Evolutionary conservation across 148 eudicot species (phyloP).

Genomic region (Diospyros lotus): DNA sequence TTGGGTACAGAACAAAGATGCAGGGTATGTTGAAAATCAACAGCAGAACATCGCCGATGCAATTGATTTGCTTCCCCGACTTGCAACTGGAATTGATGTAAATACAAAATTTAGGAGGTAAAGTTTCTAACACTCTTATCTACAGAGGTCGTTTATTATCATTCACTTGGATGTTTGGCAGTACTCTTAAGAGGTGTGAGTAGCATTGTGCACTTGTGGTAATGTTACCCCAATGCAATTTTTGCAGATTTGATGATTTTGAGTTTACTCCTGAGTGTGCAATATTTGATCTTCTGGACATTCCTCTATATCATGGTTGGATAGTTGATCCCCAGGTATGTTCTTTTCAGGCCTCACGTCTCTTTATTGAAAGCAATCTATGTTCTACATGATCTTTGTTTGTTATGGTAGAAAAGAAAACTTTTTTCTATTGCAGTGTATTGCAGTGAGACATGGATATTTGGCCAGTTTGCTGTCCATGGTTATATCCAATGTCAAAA

Average conservation of each 20-base stretch:
- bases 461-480: neutral
- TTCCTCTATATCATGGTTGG: constrained; percentile 97
- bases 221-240: constrained; percentile 1
- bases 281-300: constrained; percentile 87
- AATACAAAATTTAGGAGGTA: constrained; percentile 84
- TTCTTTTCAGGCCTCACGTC: neutral
- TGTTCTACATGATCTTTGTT: neutral
- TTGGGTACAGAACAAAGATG: constrained; percentile 72
- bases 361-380: neutral
- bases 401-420: neutral
- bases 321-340: constrained; percentile 95
- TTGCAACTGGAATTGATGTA: constrained; percentile 95
- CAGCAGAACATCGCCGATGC: constrained; percentile 90
- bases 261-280: constrained; percentile 96
- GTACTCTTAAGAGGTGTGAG: neutral
- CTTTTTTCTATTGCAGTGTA: too few relatives aligned
- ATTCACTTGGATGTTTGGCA: neutral
- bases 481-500: neutral
- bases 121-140: neutral
- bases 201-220: neutral
- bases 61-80: constrained; percentile 88
- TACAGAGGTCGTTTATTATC: neutral
- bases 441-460: neutral
- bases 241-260: constrained; percentile 84
- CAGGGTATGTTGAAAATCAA: constrained; percentile 77